These are phyloP conservation scores for Fennellomyces sp. DNA, from an alignment of 371 early-diverging fungal genomes.

Conservation along the genomic window DNA sequence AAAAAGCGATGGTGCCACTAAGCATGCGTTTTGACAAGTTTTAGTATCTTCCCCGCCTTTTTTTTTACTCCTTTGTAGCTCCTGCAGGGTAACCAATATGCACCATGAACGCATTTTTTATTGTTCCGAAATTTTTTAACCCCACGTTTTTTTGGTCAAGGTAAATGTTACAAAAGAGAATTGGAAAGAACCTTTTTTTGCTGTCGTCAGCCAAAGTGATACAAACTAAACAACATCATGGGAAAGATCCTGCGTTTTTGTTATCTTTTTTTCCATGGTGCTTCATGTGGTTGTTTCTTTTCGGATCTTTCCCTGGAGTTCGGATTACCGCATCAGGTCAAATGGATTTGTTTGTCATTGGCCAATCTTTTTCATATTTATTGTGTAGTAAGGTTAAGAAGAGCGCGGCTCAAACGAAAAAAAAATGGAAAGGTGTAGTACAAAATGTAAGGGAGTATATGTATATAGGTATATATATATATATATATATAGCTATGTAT, in stretches of 20 bases:
- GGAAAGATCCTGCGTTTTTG: not conserved
- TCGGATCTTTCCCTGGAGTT: not conserved
- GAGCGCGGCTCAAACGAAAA: not conserved
- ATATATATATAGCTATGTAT: not conserved
- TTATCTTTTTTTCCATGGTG: not conserved
- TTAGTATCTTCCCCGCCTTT: not conserved
- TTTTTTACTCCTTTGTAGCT: not conserved
- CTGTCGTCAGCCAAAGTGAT: not conserved
- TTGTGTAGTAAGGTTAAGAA: not conserved
- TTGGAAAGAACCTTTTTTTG: no score
- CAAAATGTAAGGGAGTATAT: not conserved
- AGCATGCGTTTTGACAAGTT: not conserved
- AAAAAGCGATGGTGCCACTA: not conserved
- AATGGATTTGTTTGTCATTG: not conserved
- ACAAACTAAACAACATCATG: slow-evolving; percentile 4
- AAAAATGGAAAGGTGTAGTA: not conserved
- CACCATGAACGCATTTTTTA: not conserved
- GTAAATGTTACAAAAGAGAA: no score
- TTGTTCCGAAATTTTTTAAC: not conserved
- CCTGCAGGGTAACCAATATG: not conserved
- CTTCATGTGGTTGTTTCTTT: not conserved
- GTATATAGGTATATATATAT: not conserved
- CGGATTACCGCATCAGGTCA: not conserved
- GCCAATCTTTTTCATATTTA: not conserved
- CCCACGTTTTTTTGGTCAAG: no score